Conservation (phyloP, 768 basidiomycete genomes). For the Vararia minispora region DNA sequence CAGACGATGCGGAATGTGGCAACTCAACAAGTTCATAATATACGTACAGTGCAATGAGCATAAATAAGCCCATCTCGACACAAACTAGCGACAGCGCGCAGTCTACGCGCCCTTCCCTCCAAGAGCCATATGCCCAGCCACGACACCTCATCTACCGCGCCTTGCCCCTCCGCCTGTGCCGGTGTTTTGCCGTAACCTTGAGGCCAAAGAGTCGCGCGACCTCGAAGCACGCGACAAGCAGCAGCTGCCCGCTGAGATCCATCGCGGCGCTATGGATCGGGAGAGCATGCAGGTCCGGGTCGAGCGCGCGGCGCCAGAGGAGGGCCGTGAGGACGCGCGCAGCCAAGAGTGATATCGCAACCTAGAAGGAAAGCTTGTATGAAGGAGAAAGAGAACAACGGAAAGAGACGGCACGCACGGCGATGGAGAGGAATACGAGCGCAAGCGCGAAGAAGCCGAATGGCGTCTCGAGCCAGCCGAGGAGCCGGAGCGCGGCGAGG, state of each 20-base stretch:
- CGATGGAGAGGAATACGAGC: constrained; percentile 59
- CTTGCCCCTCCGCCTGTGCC: too few species aligned
- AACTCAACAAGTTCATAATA: too few species aligned
- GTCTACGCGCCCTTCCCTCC: too few species aligned
- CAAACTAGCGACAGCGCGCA: too few species aligned
- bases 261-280: constrained; percentile 85
- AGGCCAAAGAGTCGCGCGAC: constrained; percentile 40
- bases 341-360: constrained; percentile 53
- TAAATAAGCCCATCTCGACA: too few species aligned
- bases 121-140: too few species aligned
- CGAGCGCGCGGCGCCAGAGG: constrained; percentile 67
- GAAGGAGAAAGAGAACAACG: constrained; percentile 2
- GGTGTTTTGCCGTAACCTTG: constrained; percentile 18
- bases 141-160: too few species aligned
- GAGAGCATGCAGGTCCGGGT: constrained; percentile 91
- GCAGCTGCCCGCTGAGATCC: constrained; percentile 73
- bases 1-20: too few species aligned
- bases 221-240: constrained; percentile 70
- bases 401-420: constrained; percentile 39
- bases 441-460: constrained; percentile 59
- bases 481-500: constrained; percentile 44
- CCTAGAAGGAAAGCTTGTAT: constrained; percentile 30
- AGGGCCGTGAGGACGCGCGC: constrained; percentile 59
- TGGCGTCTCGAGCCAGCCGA: constrained; percentile 74
- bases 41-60: too few species aligned